These are phyloP conservation scores for Cercophora sp. DNA, from an alignment of 495 filamentous ascomycete species.

Conservation along the genomic window DNA sequence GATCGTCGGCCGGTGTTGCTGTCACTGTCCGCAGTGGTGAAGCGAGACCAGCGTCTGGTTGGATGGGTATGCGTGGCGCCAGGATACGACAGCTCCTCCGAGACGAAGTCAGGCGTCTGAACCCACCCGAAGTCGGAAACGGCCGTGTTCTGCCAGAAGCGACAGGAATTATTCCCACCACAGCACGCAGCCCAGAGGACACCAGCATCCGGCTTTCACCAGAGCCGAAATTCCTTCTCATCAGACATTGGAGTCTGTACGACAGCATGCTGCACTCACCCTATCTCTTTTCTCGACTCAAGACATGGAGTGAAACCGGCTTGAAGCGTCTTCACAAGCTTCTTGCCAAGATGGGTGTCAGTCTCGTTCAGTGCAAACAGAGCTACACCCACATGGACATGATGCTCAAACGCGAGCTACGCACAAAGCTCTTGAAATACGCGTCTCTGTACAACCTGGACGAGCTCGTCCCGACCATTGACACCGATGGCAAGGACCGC, in stretches of 20 bases:
- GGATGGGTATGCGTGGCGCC: slow-evolving; percentile 78
- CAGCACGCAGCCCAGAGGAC: slow-evolving; percentile 83
- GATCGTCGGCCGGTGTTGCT: slow-evolving; percentile 73
- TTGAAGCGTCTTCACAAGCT: slow-evolving; percentile 91
- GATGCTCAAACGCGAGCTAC: slow-evolving; percentile 83
- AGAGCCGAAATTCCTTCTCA: slow-evolving; percentile 88
- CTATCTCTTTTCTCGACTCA: slow-evolving; percentile 85
- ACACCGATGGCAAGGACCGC: slow-evolving; percentile 53
- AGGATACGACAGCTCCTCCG: slow-evolving; percentile 78
- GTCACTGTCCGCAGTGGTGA: slow-evolving; percentile 58
- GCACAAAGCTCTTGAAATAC: slow-evolving; percentile 82
- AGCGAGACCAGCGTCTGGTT: slow-evolving; percentile 57
- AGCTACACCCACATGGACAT: slow-evolving; percentile 98
- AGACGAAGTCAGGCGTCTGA: slow-evolving; percentile 92
- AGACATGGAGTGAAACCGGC: slow-evolving; percentile 90
- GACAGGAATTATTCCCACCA: slow-evolving; percentile 78
- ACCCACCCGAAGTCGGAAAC: slow-evolving; percentile 68
- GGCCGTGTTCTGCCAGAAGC: slow-evolving; percentile 50
- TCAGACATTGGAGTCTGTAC: slow-evolving; percentile 95
- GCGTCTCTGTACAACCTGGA: slow-evolving; percentile 88
- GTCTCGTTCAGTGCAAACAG: slow-evolving; percentile 86
- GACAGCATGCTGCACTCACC: slow-evolving; percentile 98
- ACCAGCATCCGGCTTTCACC: slow-evolving; percentile 89
- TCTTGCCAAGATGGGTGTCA: slow-evolving; percentile 96
- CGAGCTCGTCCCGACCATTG: slow-evolving; percentile 73